Evolutionary conservation across 2,329 filamentous ascomycete genomes (phyloP).

Genomic region (Colletotrichum horii): DNA sequence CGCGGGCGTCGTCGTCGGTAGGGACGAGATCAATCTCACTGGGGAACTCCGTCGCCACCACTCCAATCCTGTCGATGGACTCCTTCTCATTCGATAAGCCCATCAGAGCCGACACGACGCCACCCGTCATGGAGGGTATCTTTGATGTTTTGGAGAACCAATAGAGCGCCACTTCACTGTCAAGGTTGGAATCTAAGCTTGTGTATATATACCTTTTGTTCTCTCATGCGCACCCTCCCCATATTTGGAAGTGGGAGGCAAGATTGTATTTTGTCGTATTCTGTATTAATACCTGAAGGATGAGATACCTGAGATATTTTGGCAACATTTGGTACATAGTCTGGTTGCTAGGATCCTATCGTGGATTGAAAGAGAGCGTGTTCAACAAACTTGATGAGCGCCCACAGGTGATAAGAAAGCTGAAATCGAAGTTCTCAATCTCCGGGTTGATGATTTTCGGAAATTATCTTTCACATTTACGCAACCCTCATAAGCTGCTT

Average conservation of each 20-base stretch:
- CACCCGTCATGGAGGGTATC: conserved; percentile 12
- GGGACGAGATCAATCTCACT: background rate
- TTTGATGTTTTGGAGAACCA: conserved; percentile 17
- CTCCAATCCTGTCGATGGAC: background rate
- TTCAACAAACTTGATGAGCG: background rate
- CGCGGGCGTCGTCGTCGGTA: background rate
- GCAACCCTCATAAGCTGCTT: background rate
- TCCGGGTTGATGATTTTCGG: background rate
- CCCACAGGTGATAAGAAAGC: background rate
- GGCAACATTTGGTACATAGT: background rate
- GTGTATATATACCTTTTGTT: background rate
- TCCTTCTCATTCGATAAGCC: background rate
- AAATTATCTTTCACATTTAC: background rate
- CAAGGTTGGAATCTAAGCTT: background rate
- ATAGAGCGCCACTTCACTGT: background rate
- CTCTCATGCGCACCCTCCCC: background rate
- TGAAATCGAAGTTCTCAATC: background rate
- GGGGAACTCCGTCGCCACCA: background rate
- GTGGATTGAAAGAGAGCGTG: background rate
- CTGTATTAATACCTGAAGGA: background rate
- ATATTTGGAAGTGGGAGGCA: background rate
- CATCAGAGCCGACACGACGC: background rate
- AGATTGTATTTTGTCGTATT: background rate
- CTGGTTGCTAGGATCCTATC: background rate
- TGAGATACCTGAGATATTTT: background rate